Evolutionary conservation across 2,329 filamentous ascomycete species (phyloP).

Genomic region (Claviceps purpurea): DNA sequence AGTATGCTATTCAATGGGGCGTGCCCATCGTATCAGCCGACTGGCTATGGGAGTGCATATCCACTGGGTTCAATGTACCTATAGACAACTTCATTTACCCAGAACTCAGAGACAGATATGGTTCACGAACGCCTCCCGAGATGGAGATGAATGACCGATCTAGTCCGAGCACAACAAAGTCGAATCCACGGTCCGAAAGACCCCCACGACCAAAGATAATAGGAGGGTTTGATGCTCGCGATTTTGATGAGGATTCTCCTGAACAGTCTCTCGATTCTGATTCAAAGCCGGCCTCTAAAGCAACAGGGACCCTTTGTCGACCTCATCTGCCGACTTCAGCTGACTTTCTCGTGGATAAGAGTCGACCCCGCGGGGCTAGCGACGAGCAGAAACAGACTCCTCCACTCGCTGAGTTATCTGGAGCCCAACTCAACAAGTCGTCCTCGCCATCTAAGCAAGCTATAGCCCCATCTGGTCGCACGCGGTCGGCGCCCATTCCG

Average conservation of each 20-base stretch:
- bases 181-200: constrained; percentile 6
- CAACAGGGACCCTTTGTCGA: constrained; percentile 1
- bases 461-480: constrained; percentile 8
- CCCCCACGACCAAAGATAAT: constrained; percentile 6
- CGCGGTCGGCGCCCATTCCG: constrained; percentile 26
- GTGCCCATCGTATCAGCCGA: constrained; percentile 69
- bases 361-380: constrained; percentile 19
- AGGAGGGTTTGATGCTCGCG: constrained; percentile 25
- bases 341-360: constrained; percentile 30
- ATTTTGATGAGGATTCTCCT: constrained; percentile 22
- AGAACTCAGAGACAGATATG: constrained; percentile 25
- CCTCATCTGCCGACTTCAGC: constrained; percentile 17
- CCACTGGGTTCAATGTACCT: constrained; percentile 35
- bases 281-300: neutral
- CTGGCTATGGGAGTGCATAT: constrained; percentile 79
- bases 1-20: constrained; percentile 58
- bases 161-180: neutral
- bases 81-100: constrained; percentile 34
- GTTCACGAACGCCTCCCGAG: neutral
- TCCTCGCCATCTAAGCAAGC: constrained; percentile 19
- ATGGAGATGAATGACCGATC: constrained; percentile 6
- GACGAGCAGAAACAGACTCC: constrained; percentile 14
- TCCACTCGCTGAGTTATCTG: constrained; percentile 28
- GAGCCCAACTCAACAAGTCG: constrained; percentile 28
- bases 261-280: constrained; percentile 5